These are phyloP conservation scores for Kodamaea kaohsiungensis DNA, from an alignment of 805 yeast genomes.

Conservation along the genomic window DNA sequence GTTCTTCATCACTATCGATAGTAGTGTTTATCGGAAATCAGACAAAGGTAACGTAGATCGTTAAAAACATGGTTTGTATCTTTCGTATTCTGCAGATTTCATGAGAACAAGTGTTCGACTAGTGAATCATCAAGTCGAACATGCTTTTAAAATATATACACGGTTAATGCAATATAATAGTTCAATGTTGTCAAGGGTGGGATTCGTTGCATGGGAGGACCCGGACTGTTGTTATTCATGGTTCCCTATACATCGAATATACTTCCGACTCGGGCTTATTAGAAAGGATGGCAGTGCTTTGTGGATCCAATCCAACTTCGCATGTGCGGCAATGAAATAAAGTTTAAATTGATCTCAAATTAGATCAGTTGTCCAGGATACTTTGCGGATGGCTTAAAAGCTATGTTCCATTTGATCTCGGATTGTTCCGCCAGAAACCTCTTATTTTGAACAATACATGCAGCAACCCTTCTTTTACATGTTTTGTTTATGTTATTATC, in stretches of 20 bases:
- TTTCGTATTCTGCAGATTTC: no score
- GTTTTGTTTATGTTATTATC: background rate
- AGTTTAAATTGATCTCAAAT: background rate
- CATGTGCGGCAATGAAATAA: background rate
- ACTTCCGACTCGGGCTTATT: background rate
- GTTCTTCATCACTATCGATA: background rate
- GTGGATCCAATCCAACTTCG: background rate
- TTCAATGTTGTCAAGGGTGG: background rate
- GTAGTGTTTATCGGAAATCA: background rate
- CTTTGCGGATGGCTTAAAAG: background rate
- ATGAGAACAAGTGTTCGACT: no score
- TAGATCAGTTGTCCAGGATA: background rate
- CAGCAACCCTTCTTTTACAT: background rate
- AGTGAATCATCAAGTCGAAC: no score
- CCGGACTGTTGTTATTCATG: background rate
- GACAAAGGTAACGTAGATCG: background rate
- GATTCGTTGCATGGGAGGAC: background rate
- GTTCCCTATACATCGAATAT: background rate
- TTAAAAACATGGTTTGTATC: no score
- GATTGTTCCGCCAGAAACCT: constrained; percentile 5
- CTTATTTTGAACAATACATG: background rate
- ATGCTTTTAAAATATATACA: background rate
- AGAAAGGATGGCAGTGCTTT: background rate
- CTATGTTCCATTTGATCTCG: background rate
- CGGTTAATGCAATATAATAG: background rate